Percentiles rank a stretch among this genome's conserved stretches.
phyloP scores from a whole-genome alignment of 1,139 yeast species.

The Candida sp. region DNA sequence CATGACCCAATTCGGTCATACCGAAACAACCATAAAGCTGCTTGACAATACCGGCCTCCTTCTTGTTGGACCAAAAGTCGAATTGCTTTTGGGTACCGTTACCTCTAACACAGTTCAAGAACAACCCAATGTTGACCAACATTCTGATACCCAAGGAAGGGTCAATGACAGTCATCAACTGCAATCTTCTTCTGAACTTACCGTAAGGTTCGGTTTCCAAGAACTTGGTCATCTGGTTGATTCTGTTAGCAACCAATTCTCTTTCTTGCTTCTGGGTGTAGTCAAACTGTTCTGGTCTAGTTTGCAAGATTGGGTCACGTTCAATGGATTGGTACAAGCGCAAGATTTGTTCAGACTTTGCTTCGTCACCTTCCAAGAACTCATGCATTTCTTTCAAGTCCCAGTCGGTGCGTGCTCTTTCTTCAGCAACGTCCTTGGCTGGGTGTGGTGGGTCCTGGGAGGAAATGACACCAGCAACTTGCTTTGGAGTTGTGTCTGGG shows the following conservation, averaged over 20 bases:
- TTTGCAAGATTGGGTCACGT: conserved; percentile 50
- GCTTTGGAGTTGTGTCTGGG: conserved; percentile 14
- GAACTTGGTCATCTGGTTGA: conserved; percentile 46
- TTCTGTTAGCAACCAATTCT: conserved; percentile 46
- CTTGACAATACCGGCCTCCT: conserved; percentile 69
- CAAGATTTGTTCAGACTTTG: conserved; percentile 36
- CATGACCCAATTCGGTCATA: conserved; percentile 95
- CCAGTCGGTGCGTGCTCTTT: conserved; percentile 25
- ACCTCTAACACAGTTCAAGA: conserved; percentile 50
- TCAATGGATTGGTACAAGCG: conserved; percentile 48
- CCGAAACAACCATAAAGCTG: conserved; percentile 90
- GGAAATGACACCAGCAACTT: conserved; percentile 12
- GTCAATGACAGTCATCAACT: conserved; percentile 48
- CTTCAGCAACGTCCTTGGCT: conserved; percentile 15
- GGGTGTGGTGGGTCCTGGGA: conserved; percentile 15
- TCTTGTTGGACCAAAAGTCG: conserved; percentile 74
- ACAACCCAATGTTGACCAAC: conserved; percentile 56
- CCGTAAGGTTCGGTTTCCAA: conserved; percentile 45
- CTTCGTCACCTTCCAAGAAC: conserved; percentile 49
- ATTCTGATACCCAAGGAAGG: conserved; percentile 55
- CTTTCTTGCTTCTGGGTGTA: conserved; percentile 45
- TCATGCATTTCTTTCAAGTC: conserved; percentile 49
- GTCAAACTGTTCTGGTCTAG: conserved; percentile 43
- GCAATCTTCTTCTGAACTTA: conserved; percentile 41
- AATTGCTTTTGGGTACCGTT: conserved; percentile 58